These are phyloP conservation scores for Vanilla planifolia DNA, from an alignment of 106 monocot species.

Conservation along the genomic window DNA sequence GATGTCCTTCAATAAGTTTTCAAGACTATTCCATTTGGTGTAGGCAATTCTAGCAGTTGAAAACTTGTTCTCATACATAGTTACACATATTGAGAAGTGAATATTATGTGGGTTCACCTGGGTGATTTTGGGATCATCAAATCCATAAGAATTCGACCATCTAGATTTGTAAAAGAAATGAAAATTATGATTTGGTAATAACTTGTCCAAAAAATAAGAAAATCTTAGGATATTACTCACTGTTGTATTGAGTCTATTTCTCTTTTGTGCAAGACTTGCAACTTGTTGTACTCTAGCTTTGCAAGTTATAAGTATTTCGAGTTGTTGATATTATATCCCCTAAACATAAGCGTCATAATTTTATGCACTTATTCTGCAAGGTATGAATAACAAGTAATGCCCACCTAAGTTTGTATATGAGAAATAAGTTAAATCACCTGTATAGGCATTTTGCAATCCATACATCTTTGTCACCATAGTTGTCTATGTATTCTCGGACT, in stretches of 20 bases:
- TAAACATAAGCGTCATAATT: background rate
- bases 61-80: slow-evolving; percentile 21
- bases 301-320: slow-evolving; percentile 28
- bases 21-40: slow-evolving; percentile 29
- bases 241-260: slow-evolving; percentile 18
- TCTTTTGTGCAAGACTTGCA: slow-evolving; percentile 12
- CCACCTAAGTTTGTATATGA: too few relatives aligned
- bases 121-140: slow-evolving; percentile 6
- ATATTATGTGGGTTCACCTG: slow-evolving; percentile 17
- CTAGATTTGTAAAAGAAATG: too few relatives aligned
- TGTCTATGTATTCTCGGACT: slow-evolving; percentile 8
- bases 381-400: too few relatives aligned
- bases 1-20: slow-evolving; percentile 15
- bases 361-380: background rate
- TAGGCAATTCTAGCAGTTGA: slow-evolving; percentile 18
- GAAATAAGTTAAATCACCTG: slow-evolving; percentile 4
- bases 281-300: slow-evolving; percentile 23
- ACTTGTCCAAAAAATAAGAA: background rate
- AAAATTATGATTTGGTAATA: background rate
- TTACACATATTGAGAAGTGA: slow-evolving; percentile 26
- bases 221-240: slow-evolving; percentile 6
- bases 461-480: slow-evolving; percentile 11
- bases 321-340: slow-evolving; percentile 29
- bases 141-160: slow-evolving; percentile 16
- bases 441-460: slow-evolving; percentile 19